Evolutionary conservation across 805 yeast species (phyloP), one percentile per base, ranked within the genome.

Genomic region (Nematodospora valgi): DNA sequence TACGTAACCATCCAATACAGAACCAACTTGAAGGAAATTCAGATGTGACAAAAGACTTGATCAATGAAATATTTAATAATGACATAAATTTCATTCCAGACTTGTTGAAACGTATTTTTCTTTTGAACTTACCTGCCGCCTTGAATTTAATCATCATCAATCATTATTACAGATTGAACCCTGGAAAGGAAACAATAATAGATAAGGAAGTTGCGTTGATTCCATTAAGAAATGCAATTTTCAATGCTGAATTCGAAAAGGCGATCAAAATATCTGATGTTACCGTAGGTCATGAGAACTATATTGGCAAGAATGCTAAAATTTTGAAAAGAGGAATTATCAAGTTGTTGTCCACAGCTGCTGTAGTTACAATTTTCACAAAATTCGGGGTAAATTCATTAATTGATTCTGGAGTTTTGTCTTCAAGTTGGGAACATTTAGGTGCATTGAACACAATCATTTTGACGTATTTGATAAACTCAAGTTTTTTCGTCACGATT

Each of bases 191-290:
- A 7, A 38, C 36, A 1, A 35, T 36, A 23, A 62, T 78, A 7
- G 62, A 59, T 7, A 55, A 58, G 32, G 52, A 56, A 0, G 49
- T 59, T 1, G 78, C 82, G 3, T 64, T 80, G 62, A 70, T 82
- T n/a, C 84, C 88, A 3, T 74, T 83, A 41, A 54, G 89, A 13
- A 54, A 68, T 27, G 64, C 78, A n/a, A 52, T 82, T 2, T 79
- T 68, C 57, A 66, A 74, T 41, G 82, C 77, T 1, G 77, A 81
- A 32, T 64, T 80, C 39, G 64, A 68, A 18, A 62, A 64, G 27
- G 86, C 88, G 0, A 54, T 82, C 25, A 64, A 66, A 30, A 54
- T 82, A 28, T 64, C 85, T 15, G 85, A 81, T 41, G 49, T 69
- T 30, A 78, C 93, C 0, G 71, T 78, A 2, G 87, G 80, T 2